Evolutionary conservation across 2,329 filamentous ascomycete genomes (phyloP).

Genomic region (Calonectria honghensis): DNA sequence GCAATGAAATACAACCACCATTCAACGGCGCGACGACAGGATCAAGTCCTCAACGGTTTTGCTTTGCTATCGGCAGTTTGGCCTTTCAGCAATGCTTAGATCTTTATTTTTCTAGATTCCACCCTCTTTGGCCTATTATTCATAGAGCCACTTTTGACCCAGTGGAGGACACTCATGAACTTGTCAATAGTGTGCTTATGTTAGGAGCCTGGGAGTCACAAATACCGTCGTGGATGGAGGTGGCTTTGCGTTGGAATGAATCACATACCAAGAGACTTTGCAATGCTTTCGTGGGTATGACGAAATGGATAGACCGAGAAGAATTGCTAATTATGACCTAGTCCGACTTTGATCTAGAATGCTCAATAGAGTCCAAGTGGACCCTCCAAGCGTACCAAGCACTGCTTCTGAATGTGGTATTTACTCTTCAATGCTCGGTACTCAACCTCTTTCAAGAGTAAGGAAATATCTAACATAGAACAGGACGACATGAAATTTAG

Average conservation of each 20-base stretch:
- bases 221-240: background rate
- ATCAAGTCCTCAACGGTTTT: background rate
- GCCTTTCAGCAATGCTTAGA: background rate
- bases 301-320: too few species aligned
- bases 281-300: background rate
- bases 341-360: background rate
- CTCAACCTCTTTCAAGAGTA: too few species aligned
- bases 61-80: background rate
- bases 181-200: slow-evolving; percentile 5
- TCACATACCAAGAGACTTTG: background rate
- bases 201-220: slow-evolving; percentile 10
- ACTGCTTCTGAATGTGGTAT: background rate
- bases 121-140: background rate
- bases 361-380: too few species aligned
- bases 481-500: background rate
- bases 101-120: background rate
- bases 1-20: too few species aligned
- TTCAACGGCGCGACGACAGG: background rate
- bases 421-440: slow-evolving; percentile 12
- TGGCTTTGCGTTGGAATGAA: background rate
- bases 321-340: background rate
- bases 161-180: background rate
- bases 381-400: background rate
- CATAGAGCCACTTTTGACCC: background rate
- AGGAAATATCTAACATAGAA: too few species aligned